phyloP scores from a whole-genome alignment of 2,329 filamentous ascomycete genomes.

The Aspergillus melleus region DNA sequence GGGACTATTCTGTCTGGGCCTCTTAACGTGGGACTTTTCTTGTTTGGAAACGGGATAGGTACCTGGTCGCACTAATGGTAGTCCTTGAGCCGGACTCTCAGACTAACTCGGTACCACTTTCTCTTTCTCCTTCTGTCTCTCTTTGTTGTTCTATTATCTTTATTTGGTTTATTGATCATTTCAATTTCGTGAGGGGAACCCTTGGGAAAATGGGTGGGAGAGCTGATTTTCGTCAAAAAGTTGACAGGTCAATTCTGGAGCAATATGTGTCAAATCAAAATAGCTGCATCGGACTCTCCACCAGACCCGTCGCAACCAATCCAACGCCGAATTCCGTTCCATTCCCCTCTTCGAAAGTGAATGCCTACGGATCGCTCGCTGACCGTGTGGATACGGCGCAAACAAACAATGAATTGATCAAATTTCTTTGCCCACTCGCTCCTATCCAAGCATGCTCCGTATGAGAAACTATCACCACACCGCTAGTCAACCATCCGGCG shows the following conservation, averaged over 20 bases:
- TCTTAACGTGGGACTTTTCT: neutral
- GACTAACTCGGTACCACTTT: neutral
- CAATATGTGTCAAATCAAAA: constrained; percentile 9
- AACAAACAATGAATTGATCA: neutral
- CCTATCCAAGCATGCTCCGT: neutral
- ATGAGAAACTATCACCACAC: neutral
- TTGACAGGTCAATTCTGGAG: constrained; percentile 13
- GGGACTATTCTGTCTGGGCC: neutral
- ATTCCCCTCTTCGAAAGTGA: neutral
- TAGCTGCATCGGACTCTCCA: neutral
- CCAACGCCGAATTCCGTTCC: neutral
- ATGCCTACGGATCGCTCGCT: neutral
- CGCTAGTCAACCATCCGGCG: neutral
- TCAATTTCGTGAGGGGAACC: neutral
- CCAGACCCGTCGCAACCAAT: neutral
- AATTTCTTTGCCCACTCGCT: neutral
- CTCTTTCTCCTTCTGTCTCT: neutral
- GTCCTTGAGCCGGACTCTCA: neutral
- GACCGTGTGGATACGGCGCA: neutral
- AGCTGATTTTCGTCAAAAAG: constrained; percentile 9
- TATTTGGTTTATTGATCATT: neutral
- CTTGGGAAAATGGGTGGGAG: neutral
- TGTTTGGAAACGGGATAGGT: neutral
- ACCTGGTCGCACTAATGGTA: neutral
- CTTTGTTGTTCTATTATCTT: neutral